Evolutionary conservation across 768 basidiomycete species (phyloP).

Genomic region (Tricholoma furcatifolium): DNA sequence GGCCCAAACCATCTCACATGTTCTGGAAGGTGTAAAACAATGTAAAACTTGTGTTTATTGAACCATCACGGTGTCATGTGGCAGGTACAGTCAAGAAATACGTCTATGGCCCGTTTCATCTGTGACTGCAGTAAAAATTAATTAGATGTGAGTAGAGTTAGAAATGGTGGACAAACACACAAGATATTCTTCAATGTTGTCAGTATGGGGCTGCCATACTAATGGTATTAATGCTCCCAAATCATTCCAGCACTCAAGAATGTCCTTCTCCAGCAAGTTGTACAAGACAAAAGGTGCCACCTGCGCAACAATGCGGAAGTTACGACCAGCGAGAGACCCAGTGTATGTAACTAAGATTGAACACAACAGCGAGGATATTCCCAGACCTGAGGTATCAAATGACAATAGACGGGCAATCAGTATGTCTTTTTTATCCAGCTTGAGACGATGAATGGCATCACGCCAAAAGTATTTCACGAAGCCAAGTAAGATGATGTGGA

Average conservation of each 20-base stretch:
- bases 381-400: background rate
- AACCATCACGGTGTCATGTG: conserved; percentile 26
- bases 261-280: conserved; percentile 24
- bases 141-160: too few relatives aligned
- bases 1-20: conserved; percentile 33
- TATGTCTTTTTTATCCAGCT: conserved; percentile 22
- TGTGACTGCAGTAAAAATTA: too few relatives aligned
- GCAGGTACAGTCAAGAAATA: conserved; percentile 26
- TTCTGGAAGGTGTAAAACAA: conserved; percentile 27
- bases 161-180: too few relatives aligned
- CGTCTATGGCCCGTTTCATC: conserved; percentile 22
- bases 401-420: conserved; percentile 18
- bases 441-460: conserved; percentile 27
- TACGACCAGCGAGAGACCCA: conserved; percentile 29
- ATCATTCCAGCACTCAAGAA: background rate
- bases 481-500: conserved; percentile 43
- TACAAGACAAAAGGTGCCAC: conserved; percentile 31
- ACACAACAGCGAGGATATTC: conserved; percentile 17
- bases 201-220: conserved; percentile 33
- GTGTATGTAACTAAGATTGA: conserved; percentile 33
- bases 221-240: conserved; percentile 25
- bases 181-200: conserved; percentile 21
- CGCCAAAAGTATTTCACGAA: conserved; percentile 51
- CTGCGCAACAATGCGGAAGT: conserved; percentile 28
- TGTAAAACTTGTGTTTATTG: conserved; percentile 37